Conservation (phyloP, 352 stramenopile genomes). For the Pythium rishiriense region DNA sequence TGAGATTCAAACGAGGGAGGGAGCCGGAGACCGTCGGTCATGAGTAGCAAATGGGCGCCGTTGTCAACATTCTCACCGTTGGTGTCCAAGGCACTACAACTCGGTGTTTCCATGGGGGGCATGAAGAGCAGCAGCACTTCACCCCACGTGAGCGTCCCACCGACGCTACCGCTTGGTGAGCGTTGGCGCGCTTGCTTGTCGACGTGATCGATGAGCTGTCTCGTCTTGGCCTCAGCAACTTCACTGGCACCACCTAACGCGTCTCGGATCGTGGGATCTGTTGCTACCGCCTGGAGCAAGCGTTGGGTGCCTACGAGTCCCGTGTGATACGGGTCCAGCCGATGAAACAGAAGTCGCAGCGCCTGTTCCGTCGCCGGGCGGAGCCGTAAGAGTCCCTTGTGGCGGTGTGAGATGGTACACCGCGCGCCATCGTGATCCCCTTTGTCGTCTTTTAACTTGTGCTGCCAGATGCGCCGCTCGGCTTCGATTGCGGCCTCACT, state of each 20-base stretch:
- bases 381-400: constrained; percentile 26
- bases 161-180: constrained; percentile 20
- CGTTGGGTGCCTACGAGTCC: constrained; percentile 41
- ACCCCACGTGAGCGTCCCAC: constrained; percentile 66
- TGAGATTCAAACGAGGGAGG: constrained; percentile 11
- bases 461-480: constrained; percentile 31
- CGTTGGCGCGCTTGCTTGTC: constrained; percentile 35
- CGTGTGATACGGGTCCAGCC: constrained; percentile 62
- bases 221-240: constrained; percentile 24
- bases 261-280: constrained; percentile 34
- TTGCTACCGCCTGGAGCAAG: constrained; percentile 41
- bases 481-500: constrained; percentile 59
- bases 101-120: constrained; percentile 33
- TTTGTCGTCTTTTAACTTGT: background rate
- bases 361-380: constrained; percentile 53
- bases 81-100: background rate
- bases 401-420: constrained; percentile 11
- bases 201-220: constrained; percentile 42
- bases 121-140: constrained; percentile 77
- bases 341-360: constrained; percentile 62
- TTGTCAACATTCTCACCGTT: background rate
- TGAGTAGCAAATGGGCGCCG: background rate
- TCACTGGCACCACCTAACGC: constrained; percentile 32
- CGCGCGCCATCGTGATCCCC: background rate
- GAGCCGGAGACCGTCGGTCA: background rate